phyloP scores from a whole-genome alignment of 768 basidiomycete genomes.

The Boletus edulis region DNA sequence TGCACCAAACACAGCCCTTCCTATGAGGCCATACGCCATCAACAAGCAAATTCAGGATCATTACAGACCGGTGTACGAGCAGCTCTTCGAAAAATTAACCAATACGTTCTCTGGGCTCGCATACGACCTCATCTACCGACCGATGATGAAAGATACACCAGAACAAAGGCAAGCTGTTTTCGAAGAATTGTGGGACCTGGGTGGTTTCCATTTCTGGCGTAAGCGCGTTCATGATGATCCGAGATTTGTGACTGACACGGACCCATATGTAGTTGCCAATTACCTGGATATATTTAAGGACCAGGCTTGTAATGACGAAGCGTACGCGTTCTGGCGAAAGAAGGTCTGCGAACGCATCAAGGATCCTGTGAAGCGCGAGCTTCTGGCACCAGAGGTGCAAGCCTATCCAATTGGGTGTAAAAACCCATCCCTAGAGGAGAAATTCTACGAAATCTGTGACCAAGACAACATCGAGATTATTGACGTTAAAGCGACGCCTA shows the following conservation, averaged over 20 bases:
- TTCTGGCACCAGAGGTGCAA: constrained; percentile 5
- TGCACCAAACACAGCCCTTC: constrained; percentile 6
- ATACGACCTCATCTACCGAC: constrained; percentile 4
- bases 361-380: constrained; percentile 7
- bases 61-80: constrained; percentile 4
- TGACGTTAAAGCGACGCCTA: constrained; percentile 8
- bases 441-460: constrained; percentile 11
- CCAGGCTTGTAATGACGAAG: constrained; percentile 7
- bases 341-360: constrained; percentile 10
- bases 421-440: constrained; percentile 1
- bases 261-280: not conserved
- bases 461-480: constrained; percentile 8
- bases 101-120: not conserved
- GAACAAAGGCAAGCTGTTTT: constrained; percentile 6
- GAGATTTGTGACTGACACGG: not conserved
- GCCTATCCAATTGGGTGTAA: constrained; percentile 10
- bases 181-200: constrained; percentile 4
- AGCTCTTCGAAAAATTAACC: constrained; percentile 1
- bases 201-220: constrained; percentile 7
- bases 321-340: not conserved
- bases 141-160: constrained; percentile 6
- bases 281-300: not conserved
- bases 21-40: constrained; percentile 3
- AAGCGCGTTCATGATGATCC: not conserved
- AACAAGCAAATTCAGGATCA: constrained; percentile 10